Evolutionary conservation across 1,139 yeast genomes (phyloP), one percentile per base, ranked within the genome.

Genomic region (Yamadazyma atmosphaerica): DNA sequence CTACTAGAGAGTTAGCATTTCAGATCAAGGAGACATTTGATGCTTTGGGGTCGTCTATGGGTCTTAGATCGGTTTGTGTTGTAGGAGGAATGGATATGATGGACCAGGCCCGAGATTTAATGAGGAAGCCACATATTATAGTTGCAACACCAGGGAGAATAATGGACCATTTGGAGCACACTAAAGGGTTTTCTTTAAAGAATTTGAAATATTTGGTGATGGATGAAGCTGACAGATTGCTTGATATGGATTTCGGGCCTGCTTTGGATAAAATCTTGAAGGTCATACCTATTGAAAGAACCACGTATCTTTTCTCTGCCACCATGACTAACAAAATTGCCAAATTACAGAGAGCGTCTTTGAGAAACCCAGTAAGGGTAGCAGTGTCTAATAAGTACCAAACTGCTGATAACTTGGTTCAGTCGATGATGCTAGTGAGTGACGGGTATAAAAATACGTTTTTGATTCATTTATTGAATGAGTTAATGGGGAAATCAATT

Each of bases 51-150:
- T 66, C 87, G 1, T 68, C 81, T 13, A 90, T 92, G 95, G 98
- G 98, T 1, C 75, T 90, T 30, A 72, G 95, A 52, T 74, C 92
- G 23, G 83, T 82, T 2, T 90, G 95, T 45, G 78, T 92, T 46
- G 96, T 92, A 30, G 98, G 98, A 50, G 99, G 99, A 47, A 92
- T 92, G 94, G 96, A 88, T 56, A 86, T 87, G 87, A 88, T 92
- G 94, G 95, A 89, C 54, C 99, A 92, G 63, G 94, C 97, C 0
- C 74, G 95, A 47, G 96, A 94, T 49, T 72, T 92, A 50, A 85
- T 88, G 83, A 77, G 95, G 49, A 89, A 88, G 56, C 98, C 98
- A 2, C 98, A 92, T 56, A 77, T 92, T 34, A 76, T 92, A 39
- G 96, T 92, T 41, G 98, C 98, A 16, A 92, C 99, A 0, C 74